Conservation (phyloP, 176 grass and related monocot genomes). For the Guadua angustifolia region DNA sequence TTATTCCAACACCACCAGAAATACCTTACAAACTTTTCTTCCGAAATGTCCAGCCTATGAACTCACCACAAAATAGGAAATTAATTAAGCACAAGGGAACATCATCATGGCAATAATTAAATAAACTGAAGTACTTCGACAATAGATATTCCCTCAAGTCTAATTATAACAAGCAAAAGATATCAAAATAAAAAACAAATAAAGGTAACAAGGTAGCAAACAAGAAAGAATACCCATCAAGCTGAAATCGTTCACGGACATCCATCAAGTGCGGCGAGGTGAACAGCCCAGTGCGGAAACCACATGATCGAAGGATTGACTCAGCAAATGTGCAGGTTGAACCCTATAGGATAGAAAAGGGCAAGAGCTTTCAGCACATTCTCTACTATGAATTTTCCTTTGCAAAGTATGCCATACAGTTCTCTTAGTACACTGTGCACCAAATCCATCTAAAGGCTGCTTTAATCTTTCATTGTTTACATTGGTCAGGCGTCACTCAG, state of each 20-base stretch:
- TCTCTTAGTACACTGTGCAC: background rate
- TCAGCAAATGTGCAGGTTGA: slow-evolving; percentile 89
- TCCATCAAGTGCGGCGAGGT: slow-evolving; percentile 93
- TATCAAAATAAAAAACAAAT: slow-evolving; percentile 14
- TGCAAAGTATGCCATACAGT: background rate
- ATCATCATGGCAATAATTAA: slow-evolving; percentile 20
- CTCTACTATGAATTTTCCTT: background rate
- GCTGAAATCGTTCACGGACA: slow-evolving; percentile 78
- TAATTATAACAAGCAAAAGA: slow-evolving; percentile 27
- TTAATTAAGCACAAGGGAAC: slow-evolving; percentile 1
- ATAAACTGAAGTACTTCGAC: slow-evolving; percentile 5
- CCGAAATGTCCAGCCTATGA: slow-evolving; percentile 76
- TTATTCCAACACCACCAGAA: slow-evolving; percentile 99
- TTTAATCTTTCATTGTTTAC: background rate
- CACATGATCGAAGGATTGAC: slow-evolving; percentile 86
- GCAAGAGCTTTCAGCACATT: background rate
- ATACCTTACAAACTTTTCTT: slow-evolving; percentile 89
- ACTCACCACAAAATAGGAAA: slow-evolving; percentile 31
- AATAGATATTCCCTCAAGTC: slow-evolving; percentile 2
- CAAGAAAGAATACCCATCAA: slow-evolving; percentile 69
- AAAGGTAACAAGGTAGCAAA: slow-evolving; percentile 4
- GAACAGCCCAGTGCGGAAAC: slow-evolving; percentile 84
- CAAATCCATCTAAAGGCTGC: slow-evolving; percentile 19
- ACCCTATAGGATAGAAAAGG: slow-evolving; percentile 49
- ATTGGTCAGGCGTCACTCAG: background rate